Conservation (phyloP, 2,329 filamentous ascomycete genomes). For the Didymosphaeria variabile region DNA sequence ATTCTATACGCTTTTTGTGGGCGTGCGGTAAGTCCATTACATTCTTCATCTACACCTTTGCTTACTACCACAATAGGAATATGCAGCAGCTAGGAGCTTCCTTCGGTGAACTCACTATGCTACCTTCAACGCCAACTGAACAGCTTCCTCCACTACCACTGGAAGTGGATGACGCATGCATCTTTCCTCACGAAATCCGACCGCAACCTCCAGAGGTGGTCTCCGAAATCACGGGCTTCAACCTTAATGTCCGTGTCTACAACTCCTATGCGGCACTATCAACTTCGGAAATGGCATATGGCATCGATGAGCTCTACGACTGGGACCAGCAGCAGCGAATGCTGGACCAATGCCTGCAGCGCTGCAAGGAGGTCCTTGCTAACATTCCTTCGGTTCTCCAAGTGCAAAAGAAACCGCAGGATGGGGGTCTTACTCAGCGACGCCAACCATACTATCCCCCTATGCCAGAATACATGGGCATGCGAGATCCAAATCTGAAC, state of each 20-base stretch:
- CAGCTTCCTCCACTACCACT: constrained; percentile 81
- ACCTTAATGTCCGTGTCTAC: constrained; percentile 79
- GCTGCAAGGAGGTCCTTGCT: constrained; percentile 74
- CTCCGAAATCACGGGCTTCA: constrained; percentile 81
- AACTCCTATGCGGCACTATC: constrained; percentile 80
- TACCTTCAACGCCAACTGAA: constrained; percentile 77
- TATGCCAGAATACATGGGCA: constrained; percentile 45
- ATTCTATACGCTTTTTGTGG: constrained; percentile 85
- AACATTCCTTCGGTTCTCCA: constrained; percentile 74
- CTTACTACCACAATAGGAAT: constrained; percentile 61
- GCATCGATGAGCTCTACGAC: constrained; percentile 76
- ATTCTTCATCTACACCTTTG: constrained; percentile 69
- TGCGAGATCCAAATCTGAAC: constrained; percentile 38
- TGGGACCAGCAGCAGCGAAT: constrained; percentile 81
- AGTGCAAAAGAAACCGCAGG: constrained; percentile 56
- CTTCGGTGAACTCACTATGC: constrained; percentile 76
- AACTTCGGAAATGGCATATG: constrained; percentile 84
- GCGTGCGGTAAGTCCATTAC: constrained; percentile 71
- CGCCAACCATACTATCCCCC: constrained; percentile 48
- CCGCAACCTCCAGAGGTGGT: constrained; percentile 73
- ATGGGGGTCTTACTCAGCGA: constrained; percentile 34
- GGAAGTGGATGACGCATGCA: constrained; percentile 85
- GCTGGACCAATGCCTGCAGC: constrained; percentile 74
- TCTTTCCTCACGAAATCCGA: constrained; percentile 75
- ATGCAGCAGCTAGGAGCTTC: constrained; percentile 79